Conservation (phyloP, 2,329 filamentous ascomycete genomes). For the Arthrobotrys sphaeroides region DNA sequence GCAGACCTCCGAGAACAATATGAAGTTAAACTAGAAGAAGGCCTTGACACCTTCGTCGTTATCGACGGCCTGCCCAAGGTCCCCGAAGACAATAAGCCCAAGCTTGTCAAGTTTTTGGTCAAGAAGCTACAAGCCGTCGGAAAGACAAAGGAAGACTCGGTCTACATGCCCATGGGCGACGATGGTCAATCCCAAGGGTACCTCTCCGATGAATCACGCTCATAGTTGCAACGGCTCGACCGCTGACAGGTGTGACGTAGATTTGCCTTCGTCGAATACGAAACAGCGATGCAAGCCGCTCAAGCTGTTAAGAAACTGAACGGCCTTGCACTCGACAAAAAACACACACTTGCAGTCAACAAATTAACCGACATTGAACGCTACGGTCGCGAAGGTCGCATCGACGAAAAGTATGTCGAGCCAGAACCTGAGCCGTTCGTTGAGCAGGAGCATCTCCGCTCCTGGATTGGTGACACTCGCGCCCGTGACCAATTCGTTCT, state of each 20-base stretch:
- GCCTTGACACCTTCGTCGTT: slow-evolving; percentile 94
- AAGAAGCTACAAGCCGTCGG: slow-evolving; percentile 90
- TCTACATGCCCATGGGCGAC: slow-evolving; percentile 93
- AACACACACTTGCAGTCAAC: slow-evolving; percentile 93
- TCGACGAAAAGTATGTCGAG: slow-evolving; percentile 87
- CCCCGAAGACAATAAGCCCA: slow-evolving; percentile 87
- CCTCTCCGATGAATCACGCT: background rate
- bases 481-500: slow-evolving; percentile 95
- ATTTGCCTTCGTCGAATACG: slow-evolving; percentile 97
- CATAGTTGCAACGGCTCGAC: background rate
- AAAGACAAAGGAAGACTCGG: slow-evolving; percentile 81
- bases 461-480: slow-evolving; percentile 87
- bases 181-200: slow-evolving; percentile 87
- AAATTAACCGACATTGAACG: slow-evolving; percentile 98
- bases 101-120: slow-evolving; percentile 94
- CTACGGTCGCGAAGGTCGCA: slow-evolving; percentile 89
- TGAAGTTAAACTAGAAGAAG: slow-evolving; percentile 94
- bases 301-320: slow-evolving; percentile 90
- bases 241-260: slow-evolving; percentile 63
- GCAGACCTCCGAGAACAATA: slow-evolving; percentile 89
- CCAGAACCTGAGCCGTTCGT: slow-evolving; percentile 84
- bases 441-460: slow-evolving; percentile 93
- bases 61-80: slow-evolving; percentile 93
- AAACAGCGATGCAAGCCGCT: slow-evolving; percentile 85
- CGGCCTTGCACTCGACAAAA: slow-evolving; percentile 90